Percentiles rank a stretch among this genome's conserved stretches.
Conservation (phyloP, 441 rosid genomes). For the Kokia cookei region DNA sequence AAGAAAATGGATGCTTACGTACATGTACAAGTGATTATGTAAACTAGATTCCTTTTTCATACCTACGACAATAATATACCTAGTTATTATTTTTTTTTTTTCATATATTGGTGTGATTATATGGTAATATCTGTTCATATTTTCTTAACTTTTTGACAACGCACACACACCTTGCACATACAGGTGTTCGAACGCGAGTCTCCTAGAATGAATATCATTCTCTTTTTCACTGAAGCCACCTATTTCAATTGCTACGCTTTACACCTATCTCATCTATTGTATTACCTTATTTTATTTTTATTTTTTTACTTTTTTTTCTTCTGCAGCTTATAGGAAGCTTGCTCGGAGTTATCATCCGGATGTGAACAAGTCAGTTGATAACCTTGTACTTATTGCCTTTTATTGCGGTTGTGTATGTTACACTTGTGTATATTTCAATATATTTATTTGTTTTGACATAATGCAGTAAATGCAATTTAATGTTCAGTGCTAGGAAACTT, state of each 20-base stretch:
- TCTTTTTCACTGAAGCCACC: background rate
- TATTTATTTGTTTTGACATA: background rate
- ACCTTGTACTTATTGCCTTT: background rate
- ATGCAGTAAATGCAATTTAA: background rate
- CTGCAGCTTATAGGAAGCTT: slow-evolving; percentile 86
- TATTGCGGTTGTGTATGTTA: background rate
- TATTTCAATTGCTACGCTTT: background rate
- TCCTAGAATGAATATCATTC: too few relatives aligned
- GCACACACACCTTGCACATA: too few relatives aligned
- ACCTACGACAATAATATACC: background rate
- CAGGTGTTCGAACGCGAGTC: too few relatives aligned
- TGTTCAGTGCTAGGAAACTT: background rate
- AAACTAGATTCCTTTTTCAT: background rate
- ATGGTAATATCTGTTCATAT: too few relatives aligned
- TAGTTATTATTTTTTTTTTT: background rate
- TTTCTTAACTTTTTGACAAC: too few relatives aligned
- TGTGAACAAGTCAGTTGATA: slow-evolving; percentile 79
- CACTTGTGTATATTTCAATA: background rate
- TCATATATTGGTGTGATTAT: too few relatives aligned
- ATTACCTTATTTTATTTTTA: background rate
- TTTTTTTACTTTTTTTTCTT: background rate
- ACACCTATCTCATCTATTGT: background rate
- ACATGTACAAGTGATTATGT: background rate
- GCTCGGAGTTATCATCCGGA: slow-evolving; percentile 94
- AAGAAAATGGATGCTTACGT: background rate